phyloP scores from a whole-genome alignment of 169 alveolate genomes.

The Plasmodium coatneyi region DNA sequence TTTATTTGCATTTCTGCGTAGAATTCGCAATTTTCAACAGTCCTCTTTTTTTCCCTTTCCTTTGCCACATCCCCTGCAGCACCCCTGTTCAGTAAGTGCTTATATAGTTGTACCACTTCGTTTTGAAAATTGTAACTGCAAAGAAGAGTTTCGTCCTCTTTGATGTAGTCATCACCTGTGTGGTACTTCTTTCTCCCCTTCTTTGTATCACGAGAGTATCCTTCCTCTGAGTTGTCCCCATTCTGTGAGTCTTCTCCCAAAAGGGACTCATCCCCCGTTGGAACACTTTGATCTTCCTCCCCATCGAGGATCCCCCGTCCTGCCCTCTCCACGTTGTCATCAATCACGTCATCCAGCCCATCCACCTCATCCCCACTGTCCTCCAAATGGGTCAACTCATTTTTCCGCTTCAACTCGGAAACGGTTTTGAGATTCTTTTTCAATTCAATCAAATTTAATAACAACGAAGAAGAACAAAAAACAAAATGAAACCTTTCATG shows the following conservation, averaged over 20 bases:
- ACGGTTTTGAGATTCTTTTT: conserved; percentile 26
- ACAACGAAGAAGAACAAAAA: conserved; percentile 1
- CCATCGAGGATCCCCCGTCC: background rate
- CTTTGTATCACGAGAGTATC: background rate
- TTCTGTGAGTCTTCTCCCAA: background rate
- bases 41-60: background rate
- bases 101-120: conserved; percentile 33
- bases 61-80: background rate
- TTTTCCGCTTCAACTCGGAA: conserved; percentile 10
- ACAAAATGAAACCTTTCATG: conserved; percentile 31
- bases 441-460: conserved; percentile 48
- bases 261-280: background rate
- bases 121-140: conserved; percentile 29
- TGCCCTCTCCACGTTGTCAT: background rate
- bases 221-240: background rate
- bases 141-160: background rate
- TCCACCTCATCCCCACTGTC: background rate
- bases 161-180: background rate
- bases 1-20: conserved; percentile 11
- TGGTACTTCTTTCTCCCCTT: background rate
- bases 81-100: conserved; percentile 4
- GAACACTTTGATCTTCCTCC: background rate
- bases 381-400: background rate
- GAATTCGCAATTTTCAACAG: conserved; percentile 5
- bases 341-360: background rate